These are phyloP conservation scores for Gonapodya prolifera DNA, from an alignment of 192 early-diverging fungal genomes.

Conservation along the genomic window DNA sequence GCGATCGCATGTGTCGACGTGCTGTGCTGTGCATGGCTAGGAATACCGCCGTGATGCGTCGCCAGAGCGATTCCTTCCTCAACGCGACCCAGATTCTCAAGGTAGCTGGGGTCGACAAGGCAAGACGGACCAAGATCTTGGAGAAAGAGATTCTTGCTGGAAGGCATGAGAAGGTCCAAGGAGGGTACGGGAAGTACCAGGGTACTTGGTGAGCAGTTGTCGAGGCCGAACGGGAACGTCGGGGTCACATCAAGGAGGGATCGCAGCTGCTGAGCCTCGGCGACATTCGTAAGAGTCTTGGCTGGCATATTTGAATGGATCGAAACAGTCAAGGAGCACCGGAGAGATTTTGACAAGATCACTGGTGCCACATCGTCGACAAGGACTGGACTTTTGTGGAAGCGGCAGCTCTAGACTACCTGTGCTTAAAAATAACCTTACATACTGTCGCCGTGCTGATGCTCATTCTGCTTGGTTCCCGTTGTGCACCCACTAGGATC, in stretches of 20 bases:
- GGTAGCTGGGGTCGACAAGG: constrained; percentile 90
- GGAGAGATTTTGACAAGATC: too few species aligned
- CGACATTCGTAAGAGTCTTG: too few species aligned
- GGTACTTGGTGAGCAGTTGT: constrained; percentile 3
- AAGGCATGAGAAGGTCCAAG: constrained; percentile 91
- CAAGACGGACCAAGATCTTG: constrained; percentile 79
- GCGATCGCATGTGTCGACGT: neutral
- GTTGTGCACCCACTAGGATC: neutral
- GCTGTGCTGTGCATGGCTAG: neutral
- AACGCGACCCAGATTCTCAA: constrained; percentile 99
- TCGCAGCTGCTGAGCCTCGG: too few species aligned
- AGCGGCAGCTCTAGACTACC: too few species aligned
- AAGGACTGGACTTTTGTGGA: too few species aligned
- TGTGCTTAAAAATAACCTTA: too few species aligned
- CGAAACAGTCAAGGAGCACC: too few species aligned
- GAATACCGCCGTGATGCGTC: constrained; percentile 52
- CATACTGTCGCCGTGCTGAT: too few species aligned
- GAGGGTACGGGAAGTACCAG: constrained; percentile 78
- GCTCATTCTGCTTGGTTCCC: too few species aligned
- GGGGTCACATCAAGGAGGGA: too few species aligned
- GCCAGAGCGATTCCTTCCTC: constrained; percentile 74
- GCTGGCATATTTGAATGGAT: too few species aligned
- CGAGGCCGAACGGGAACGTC: neutral
- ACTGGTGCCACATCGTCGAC: too few species aligned
- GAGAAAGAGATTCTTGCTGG: constrained; percentile 82